Base-by-base conservation (phyloP, 345 rosid species). In the Carallia brachiata region DNA sequence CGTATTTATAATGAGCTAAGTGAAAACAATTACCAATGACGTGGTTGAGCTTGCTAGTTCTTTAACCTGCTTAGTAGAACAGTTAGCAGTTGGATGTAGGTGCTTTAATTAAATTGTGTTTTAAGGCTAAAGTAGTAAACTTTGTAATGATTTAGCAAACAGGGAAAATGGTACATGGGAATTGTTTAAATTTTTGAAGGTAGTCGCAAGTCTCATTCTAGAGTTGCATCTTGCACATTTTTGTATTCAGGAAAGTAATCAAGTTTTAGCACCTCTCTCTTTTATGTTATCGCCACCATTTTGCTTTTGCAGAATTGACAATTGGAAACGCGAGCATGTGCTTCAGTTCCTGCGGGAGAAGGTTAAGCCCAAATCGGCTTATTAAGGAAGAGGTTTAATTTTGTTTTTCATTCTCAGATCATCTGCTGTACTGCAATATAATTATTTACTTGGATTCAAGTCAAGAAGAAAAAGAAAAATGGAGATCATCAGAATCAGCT, bases 241-340 rank as follows among this genome's bases (percentile, higher is more conserved):
- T 6, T 32, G 28, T 65, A 27, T 63, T 52, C 5, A 6, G 6
- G 37, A 64, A 62, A 62, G 48, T 18, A 23, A 70, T 62, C 37
- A 63, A 39, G 55, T 36, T 18, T 17, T 19, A 50, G 13, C 16
- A 18, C 28, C 47, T 40, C 19, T 34, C 60, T 60, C 66, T 23
- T 19, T 71, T 60, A 6, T 19, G n/a, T n/a, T 31, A 61, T 60
- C 30, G 0, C 7, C n/a, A 1, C 44, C 31, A 30, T 62, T 9
- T 61, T 67, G 17, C 44, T 44, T 61, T 63, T 82, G 82, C 93
- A 93, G 98, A 80, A 87, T 91, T 36, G 97, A 91, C 86, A 91
- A 91, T 68, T 93, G 98, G 98, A 91, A 93, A 83, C 93, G 95
- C 2, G 97, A 93, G 73, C 97, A 93, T 73, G 30, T 93, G 30